phyloP scores from a whole-genome alignment of 768 basidiomycete species.

The Kwoniella newhampshirensis region DNA sequence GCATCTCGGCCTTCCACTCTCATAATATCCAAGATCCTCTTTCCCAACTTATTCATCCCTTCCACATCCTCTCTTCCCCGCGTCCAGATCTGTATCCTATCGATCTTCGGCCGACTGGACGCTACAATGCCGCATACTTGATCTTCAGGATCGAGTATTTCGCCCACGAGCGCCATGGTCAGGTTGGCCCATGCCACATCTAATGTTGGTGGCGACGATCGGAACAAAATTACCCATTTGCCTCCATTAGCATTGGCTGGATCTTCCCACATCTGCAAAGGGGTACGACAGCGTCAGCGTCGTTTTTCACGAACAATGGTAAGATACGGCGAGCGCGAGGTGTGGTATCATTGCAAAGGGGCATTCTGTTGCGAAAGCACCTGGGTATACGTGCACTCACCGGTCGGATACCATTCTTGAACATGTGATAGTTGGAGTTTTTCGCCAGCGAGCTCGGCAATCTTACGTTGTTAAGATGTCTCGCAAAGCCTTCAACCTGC shows the following conservation, averaged over 20 bases:
- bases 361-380: too few relatives aligned
- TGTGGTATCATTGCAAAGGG: too few relatives aligned
- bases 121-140: slow-evolving; percentile 75
- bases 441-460: slow-evolving; percentile 76
- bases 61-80: slow-evolving; percentile 81
- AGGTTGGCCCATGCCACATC: slow-evolving; percentile 90
- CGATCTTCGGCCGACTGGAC: slow-evolving; percentile 78
- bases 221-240: slow-evolving; percentile 94
- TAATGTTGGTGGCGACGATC: slow-evolving; percentile 67
- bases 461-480: slow-evolving; percentile 48
- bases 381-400: too few relatives aligned
- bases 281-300: too few relatives aligned
- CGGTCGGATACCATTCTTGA: slow-evolving; percentile 61
- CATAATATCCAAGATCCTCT: slow-evolving; percentile 74
- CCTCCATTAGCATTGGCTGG: slow-evolving; percentile 85
- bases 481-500: slow-evolving; percentile 46
- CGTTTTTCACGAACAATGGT: neutral
- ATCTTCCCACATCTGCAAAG: slow-evolving; percentile 82
- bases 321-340: too few relatives aligned
- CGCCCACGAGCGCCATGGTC: slow-evolving; percentile 85
- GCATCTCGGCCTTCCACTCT: slow-evolving; percentile 69
- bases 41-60: slow-evolving; percentile 77
- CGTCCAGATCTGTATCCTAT: slow-evolving; percentile 90
- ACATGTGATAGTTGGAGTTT: slow-evolving; percentile 91
- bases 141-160: slow-evolving; percentile 66